phyloP scores from a whole-genome alignment of 306 rosid genomes.

The Cercis canadensis region DNA sequence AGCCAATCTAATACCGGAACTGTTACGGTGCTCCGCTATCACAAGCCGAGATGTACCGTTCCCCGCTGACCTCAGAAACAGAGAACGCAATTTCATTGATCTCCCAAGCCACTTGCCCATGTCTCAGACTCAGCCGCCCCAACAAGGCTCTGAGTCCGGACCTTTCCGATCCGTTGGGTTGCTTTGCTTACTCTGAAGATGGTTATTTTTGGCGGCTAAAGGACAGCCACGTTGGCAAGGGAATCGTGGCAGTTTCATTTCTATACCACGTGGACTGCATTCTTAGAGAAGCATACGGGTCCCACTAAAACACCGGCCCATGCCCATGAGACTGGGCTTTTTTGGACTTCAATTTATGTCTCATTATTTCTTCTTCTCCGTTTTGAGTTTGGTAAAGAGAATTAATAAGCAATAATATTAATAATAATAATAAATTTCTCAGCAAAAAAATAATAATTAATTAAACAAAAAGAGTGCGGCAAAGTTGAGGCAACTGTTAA shows the following conservation, averaged over 20 bases:
- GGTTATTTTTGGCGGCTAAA: slow-evolving; percentile 6
- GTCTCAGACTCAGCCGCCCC: slow-evolving; percentile 9
- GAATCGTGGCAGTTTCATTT: not conserved
- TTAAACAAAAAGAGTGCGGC: no score
- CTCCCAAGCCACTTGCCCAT: slow-evolving; percentile 58
- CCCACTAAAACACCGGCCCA: not conserved
- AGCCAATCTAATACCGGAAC: slow-evolving; percentile 26
- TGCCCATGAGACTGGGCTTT: no score
- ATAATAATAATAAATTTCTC: no score
- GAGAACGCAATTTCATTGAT: slow-evolving; percentile 26
- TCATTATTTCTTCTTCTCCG: no score
- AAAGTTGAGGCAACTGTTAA: no score
- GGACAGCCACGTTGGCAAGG: not conserved
- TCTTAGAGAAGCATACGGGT: not conserved
- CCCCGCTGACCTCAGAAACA: slow-evolving; percentile 33
- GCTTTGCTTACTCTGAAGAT: not conserved
- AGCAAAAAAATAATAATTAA: no score
- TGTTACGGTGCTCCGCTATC: not conserved
- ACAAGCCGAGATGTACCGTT: not conserved
- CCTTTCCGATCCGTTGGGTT: not conserved
- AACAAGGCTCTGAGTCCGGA: not conserved
- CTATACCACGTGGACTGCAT: not conserved
- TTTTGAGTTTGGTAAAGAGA: no score
- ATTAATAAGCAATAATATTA: no score
- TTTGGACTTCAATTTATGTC: no score